Evolutionary conservation across 2,329 filamentous ascomycete species (phyloP).

Genomic region (Venturia nashicola): DNA sequence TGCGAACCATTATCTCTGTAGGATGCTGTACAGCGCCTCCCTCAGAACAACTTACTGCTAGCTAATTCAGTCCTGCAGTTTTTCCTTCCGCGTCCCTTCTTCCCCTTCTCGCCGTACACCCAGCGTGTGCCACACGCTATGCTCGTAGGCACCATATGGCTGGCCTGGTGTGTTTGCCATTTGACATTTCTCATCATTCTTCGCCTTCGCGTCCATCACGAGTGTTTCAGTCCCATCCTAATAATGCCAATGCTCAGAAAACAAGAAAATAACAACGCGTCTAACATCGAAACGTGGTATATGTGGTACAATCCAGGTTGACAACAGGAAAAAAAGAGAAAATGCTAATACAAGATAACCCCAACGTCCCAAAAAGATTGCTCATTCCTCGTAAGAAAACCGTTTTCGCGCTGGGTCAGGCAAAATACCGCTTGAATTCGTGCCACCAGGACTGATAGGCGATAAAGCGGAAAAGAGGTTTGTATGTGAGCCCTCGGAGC

Average conservation of each 20-base stretch:
- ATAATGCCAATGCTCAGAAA: slow-evolving; percentile 3
- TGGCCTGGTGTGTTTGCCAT: background rate
- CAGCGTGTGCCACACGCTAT: background rate
- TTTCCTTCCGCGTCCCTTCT: background rate
- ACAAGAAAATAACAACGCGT: background rate
- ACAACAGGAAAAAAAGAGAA: background rate
- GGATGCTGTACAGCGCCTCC: background rate
- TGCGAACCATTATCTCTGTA: background rate
- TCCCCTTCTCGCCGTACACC: background rate
- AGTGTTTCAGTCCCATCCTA: background rate
- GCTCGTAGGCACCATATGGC: background rate
- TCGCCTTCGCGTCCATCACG: background rate
- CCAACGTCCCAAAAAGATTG: background rate
- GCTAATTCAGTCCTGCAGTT: background rate
- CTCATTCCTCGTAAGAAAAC: slow-evolving; percentile 8
- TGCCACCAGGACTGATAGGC: slow-evolving; percentile 6
- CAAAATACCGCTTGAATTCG: background rate
- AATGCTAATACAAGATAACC: slow-evolving; percentile 1
- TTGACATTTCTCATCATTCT: background rate
- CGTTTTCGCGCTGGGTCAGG: background rate
- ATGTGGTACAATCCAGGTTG: background rate
- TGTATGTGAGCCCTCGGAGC: slow-evolving; percentile 6
- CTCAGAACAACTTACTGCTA: background rate
- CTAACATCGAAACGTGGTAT: slow-evolving; percentile 1
- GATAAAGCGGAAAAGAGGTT: slow-evolving; percentile 3